Conservation (phyloP, 176 grass and related monocot species). For the Thinopyrum elongatum region DNA sequence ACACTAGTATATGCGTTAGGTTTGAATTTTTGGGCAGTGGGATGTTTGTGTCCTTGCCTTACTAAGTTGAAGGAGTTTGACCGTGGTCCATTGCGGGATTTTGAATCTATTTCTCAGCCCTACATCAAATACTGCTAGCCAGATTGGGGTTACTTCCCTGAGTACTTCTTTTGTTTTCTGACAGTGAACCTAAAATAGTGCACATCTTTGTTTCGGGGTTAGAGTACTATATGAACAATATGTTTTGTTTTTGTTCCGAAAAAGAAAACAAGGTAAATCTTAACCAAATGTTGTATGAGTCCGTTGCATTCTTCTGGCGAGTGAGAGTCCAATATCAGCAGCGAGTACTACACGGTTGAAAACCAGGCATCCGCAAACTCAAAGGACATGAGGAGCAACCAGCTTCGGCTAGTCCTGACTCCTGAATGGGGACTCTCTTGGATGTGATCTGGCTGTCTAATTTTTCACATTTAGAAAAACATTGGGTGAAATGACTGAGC, state of each 20-base stretch:
- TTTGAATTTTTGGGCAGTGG: slow-evolving; percentile 22
- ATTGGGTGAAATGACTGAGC: no score
- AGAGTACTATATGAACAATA: background rate
- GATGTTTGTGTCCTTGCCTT: background rate
- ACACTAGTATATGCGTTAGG: slow-evolving; percentile 22
- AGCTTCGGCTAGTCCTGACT: no score
- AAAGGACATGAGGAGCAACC: no score
- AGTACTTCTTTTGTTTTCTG: background rate
- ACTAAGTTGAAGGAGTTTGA: background rate
- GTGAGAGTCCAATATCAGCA: background rate
- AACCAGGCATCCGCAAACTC: background rate
- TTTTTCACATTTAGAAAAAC: no score
- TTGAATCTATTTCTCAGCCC: background rate
- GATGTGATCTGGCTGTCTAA: no score
- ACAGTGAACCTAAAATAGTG: background rate
- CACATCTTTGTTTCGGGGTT: background rate
- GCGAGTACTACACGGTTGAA: background rate
- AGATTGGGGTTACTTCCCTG: background rate
- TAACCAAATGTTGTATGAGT: background rate
- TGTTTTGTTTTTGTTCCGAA: no score
- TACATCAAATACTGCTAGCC: background rate
- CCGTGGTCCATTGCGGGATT: background rate
- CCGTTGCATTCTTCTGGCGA: background rate
- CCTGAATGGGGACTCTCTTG: no score
- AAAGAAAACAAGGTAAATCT: background rate